phyloP scores from a whole-genome alignment of 2,329 filamentous ascomycete species.

The Sarocladium brachiariae region DNA sequence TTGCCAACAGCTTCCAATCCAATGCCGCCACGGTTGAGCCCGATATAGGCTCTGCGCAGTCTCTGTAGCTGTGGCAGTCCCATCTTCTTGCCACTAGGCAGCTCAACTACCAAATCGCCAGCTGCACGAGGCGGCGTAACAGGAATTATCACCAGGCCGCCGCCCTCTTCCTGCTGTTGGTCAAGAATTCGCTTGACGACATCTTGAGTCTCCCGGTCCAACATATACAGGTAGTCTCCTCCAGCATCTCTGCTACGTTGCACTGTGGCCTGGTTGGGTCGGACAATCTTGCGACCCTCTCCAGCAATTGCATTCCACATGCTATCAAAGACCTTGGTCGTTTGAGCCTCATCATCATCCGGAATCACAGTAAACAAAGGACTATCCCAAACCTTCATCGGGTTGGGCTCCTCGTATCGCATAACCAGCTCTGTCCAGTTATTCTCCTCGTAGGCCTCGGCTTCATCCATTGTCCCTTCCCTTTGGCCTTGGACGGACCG shows the following conservation, averaged over 20 bases:
- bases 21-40: constrained; percentile 65
- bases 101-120: constrained; percentile 51
- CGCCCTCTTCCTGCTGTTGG: constrained; percentile 63
- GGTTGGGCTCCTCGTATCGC: constrained; percentile 79
- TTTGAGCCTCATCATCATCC: constrained; percentile 62
- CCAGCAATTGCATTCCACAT: constrained; percentile 71
- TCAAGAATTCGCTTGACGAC: constrained; percentile 64
- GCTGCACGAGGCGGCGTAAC: constrained; percentile 17
- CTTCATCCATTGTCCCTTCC: constrained; percentile 13
- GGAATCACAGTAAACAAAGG: constrained; percentile 74
- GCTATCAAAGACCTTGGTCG: constrained; percentile 48
- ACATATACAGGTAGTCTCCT: constrained; percentile 70
- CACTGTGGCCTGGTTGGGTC: constrained; percentile 70
- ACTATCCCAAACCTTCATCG: constrained; percentile 78
- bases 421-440: constrained; percentile 78
- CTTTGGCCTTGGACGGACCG: neutral
- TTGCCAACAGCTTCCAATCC: constrained; percentile 49
- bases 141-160: constrained; percentile 47
- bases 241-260: constrained; percentile 54
- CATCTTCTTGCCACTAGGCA: constrained; percentile 56
- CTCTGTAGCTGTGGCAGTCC: constrained; percentile 72
- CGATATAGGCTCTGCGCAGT: constrained; percentile 69
- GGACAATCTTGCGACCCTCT: constrained; percentile 55
- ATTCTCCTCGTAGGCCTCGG: constrained; percentile 42
- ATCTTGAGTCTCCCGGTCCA: constrained; percentile 73